These are phyloP conservation scores for Achlya hypogyna DNA, from an alignment of 352 stramenopile species.

Conservation along the genomic window DNA sequence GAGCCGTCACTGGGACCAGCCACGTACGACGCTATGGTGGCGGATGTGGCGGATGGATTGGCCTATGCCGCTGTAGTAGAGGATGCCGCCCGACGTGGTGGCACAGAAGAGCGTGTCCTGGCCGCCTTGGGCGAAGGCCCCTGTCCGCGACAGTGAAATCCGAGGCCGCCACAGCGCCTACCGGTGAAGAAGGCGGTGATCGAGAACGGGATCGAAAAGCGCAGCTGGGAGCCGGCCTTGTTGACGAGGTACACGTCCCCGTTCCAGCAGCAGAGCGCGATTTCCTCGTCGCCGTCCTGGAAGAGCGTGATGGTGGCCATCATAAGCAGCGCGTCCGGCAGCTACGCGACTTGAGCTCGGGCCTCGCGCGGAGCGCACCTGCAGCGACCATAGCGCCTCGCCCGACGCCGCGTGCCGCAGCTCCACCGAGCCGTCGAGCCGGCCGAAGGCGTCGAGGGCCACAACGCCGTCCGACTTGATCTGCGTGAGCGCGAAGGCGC, in stretches of 20 bases:
- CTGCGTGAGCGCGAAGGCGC: not conserved
- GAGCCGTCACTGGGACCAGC: not conserved
- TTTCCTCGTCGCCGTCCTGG: conserved; percentile 7
- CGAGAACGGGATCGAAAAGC: conserved; percentile 16
- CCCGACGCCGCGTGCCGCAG: conserved; percentile 12
- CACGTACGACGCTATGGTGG: conserved; percentile 4
- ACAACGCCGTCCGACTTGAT: not conserved
- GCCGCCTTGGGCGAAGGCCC: not conserved
- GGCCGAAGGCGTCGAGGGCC: conserved; percentile 4
- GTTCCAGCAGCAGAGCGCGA: conserved; percentile 13
- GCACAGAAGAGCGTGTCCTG: conserved; percentile 12
- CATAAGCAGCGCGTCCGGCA: conserved; percentile 42
- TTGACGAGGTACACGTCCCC: conserved; percentile 14
- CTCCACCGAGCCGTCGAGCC: conserved; percentile 1
- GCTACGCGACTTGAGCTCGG: conserved; percentile 20
- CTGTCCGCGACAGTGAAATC: not conserved
- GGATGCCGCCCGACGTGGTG: conserved; percentile 11
- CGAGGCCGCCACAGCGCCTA: not conserved
- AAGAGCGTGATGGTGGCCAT: conserved; percentile 28
- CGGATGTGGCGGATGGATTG: conserved; percentile 15
- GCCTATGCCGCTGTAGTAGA: conserved; percentile 15
- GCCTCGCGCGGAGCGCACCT: conserved; percentile 24
- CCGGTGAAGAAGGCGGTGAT: conserved; percentile 13
- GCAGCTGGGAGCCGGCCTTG: conserved; percentile 3
- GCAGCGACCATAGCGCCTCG: conserved; percentile 37